Percentiles rank a stretch among this genome's conserved stretches.
Evolutionary conservation across 768 basidiomycete species (phyloP).

Genomic region (Hygrocybe coccinea): DNA sequence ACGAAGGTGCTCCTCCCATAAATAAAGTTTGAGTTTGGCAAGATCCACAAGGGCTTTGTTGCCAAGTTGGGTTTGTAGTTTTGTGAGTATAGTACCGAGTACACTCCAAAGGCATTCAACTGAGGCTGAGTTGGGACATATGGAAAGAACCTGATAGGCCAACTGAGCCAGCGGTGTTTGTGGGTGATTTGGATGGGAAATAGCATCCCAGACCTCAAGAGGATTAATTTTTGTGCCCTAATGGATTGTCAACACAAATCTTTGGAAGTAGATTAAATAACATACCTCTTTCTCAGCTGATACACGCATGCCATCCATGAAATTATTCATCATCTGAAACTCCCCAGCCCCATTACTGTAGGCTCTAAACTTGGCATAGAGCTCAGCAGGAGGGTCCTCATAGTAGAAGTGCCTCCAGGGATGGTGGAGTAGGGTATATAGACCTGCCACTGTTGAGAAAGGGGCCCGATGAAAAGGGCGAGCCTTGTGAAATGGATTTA

Average conservation of each 20-base stretch:
- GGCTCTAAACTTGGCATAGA: neutral
- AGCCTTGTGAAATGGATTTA: slow-evolving; percentile 8
- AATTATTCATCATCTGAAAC: neutral
- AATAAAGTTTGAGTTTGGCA: slow-evolving; percentile 14
- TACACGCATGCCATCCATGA: neutral
- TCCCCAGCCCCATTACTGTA: neutral
- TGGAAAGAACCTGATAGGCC: slow-evolving; percentile 17
- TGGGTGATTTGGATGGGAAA: neutral
- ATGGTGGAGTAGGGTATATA: neutral
- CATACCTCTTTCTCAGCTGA: neutral
- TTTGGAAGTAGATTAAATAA: neutral
- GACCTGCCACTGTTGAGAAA: neutral
- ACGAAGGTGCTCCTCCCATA: neutral
- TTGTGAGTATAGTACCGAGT: slow-evolving; percentile 19
- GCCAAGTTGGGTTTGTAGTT: slow-evolving; percentile 13
- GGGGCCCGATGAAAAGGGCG: neutral
- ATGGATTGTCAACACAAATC: neutral
- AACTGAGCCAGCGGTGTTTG: slow-evolving; percentile 13
- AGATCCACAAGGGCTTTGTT: slow-evolving; percentile 9
- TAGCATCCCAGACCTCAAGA: slow-evolving; percentile 2
- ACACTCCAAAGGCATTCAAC: slow-evolving; percentile 20
- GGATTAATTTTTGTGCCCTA: slow-evolving; percentile 8
- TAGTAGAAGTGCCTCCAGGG: slow-evolving; percentile 1
- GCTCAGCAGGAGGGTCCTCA: neutral
- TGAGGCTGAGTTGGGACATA: slow-evolving; percentile 23